These are phyloP conservation scores for Escallonia herrerae DNA, from an alignment of 129 eudicot species.

Conservation along the genomic window DNA sequence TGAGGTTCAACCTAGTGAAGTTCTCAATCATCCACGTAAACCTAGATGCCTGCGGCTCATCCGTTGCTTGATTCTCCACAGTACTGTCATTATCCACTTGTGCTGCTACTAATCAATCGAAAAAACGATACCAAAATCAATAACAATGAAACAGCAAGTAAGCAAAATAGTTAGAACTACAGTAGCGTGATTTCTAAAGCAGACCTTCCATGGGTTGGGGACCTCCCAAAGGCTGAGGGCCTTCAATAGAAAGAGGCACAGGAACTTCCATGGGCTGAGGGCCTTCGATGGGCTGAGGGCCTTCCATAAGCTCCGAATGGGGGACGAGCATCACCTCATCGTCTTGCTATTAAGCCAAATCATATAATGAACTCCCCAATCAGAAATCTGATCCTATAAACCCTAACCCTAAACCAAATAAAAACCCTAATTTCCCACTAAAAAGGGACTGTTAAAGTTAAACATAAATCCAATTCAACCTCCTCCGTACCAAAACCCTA, in stretches of 20 bases:
- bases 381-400: conserved; percentile 26
- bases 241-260: conserved; percentile 40
- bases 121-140: conserved; percentile 5
- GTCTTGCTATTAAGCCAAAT: conserved; percentile 44
- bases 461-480: conserved; percentile 7
- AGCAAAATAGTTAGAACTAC: no score
- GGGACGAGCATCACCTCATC: conserved; percentile 97
- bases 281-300: conserved; percentile 55
- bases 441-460: not conserved
- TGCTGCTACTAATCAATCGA: conserved; percentile 27
- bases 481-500: conserved; percentile 20
- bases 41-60: conserved; percentile 77
- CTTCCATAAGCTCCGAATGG: conserved; percentile 51
- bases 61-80: conserved; percentile 68
- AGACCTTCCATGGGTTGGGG: conserved; percentile 85
- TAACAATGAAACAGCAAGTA: not conserved
- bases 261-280: conserved; percentile 46
- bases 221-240: conserved; percentile 32
- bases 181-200: not conserved
- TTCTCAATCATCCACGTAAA: conserved; percentile 83
- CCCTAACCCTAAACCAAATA: not conserved
- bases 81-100: conserved; percentile 56
- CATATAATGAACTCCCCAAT: not conserved
- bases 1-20: conserved; percentile 56
- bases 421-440: not conserved